A percentile compares a stretch with the other conserved stretches of the same genome.
Evolutionary conservation across 2,329 filamentous ascomycete species (phyloP).

Genomic region (Scytalidium sp.): DNA sequence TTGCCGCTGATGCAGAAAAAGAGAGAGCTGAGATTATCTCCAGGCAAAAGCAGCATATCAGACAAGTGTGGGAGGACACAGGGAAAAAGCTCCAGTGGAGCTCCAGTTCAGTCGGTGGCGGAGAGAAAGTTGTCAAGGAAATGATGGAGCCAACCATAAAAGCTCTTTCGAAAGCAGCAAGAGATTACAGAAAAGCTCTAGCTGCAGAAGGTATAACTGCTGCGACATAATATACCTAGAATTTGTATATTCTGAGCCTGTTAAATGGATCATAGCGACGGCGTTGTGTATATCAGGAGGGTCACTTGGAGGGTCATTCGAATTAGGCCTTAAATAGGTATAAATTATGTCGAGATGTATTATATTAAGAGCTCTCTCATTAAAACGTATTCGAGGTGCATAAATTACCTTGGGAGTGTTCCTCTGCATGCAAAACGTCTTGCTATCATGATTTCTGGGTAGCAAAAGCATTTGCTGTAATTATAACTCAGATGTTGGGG

Average conservation of each 20-base stretch:
- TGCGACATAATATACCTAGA: conserved; percentile 8
- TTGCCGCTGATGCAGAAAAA: conserved; percentile 75
- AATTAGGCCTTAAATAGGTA: too few relatives aligned
- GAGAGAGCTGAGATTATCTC: conserved; percentile 67
- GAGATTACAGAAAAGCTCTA: conserved; percentile 69
- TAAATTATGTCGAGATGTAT: too few relatives aligned
- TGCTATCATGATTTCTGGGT: too few relatives aligned
- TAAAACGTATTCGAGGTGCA: too few relatives aligned
- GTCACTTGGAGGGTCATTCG: too few relatives aligned
- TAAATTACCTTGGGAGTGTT: too few relatives aligned
- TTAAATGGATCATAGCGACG: conserved; percentile 24
- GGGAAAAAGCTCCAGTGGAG: conserved; percentile 72
- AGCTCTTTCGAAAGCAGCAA: conserved; percentile 67
- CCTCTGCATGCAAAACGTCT: too few relatives aligned
- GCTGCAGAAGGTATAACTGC: conserved; percentile 50
- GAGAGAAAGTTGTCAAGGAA: conserved; percentile 69
- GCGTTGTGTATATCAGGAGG: conserved; percentile 18
- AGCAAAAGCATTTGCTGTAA: too few relatives aligned
- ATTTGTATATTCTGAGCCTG: conserved; percentile 1
- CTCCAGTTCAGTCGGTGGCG: conserved; percentile 67
- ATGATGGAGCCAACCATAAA: conserved; percentile 72
- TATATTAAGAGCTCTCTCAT: too few relatives aligned
- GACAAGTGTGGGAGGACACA: conserved; percentile 67
- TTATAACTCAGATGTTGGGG: too few relatives aligned
- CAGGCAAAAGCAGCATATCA: conserved; percentile 65